Percentiles rank a stretch among this genome's conserved stretches.
These are phyloP conservation scores for Quercus glauca DNA, from an alignment of 306 rosid genomes.

Conservation along the genomic window DNA sequence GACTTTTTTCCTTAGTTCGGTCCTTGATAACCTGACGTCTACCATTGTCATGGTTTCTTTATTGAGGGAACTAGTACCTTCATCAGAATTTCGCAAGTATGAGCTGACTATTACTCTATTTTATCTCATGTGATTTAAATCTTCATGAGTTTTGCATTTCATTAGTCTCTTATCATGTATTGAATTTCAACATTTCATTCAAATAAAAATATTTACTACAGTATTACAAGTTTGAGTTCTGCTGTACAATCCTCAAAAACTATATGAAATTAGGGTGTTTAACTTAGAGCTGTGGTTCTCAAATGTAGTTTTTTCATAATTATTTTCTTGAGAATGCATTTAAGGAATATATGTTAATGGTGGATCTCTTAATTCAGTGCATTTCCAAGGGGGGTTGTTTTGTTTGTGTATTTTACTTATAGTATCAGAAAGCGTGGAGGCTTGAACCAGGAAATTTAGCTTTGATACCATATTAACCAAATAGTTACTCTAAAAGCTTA, in stretches of 20 bases:
- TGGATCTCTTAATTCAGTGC: background rate
- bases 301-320: background rate
- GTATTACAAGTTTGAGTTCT: background rate
- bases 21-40: conserved; percentile 90
- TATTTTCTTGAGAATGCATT: background rate
- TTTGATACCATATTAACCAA: background rate
- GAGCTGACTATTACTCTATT: background rate
- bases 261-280: background rate
- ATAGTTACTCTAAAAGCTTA: background rate
- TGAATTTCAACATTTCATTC: background rate
- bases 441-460: no score
- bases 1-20: conserved; percentile 81
- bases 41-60: conserved; percentile 93
- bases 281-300: background rate
- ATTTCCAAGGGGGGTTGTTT: background rate
- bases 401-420: background rate
- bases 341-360: background rate
- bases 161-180: background rate
- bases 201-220: background rate
- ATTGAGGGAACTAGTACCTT: conserved; percentile 82
- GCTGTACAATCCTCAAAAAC: background rate
- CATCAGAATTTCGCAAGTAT: conserved; percentile 87
- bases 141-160: conserved; percentile 7
- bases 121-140: conserved; percentile 1
- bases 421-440: background rate